Evolutionary conservation across 169 alveolate genomes (phyloP).

Genomic region (Cryptosporidium sp.): DNA sequence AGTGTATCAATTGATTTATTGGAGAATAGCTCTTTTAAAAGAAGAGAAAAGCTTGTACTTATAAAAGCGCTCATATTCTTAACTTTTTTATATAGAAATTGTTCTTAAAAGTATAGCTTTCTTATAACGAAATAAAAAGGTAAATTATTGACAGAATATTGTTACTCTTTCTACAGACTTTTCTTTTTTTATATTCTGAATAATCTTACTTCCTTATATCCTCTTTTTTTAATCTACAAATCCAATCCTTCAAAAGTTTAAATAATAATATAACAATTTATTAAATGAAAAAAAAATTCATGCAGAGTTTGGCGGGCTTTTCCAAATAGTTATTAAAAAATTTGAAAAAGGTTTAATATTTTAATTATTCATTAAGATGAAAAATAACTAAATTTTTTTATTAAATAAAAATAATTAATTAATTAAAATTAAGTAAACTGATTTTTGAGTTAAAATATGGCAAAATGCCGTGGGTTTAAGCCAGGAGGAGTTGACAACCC

Average conservation of each 20-base stretch:
- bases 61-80: slow-evolving; percentile 18
- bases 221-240: not conserved
- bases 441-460: slow-evolving; percentile 21
- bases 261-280: not conserved
- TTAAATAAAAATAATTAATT: not conserved
- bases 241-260: not conserved
- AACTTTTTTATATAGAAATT: not conserved
- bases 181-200: not conserved
- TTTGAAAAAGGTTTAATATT: not conserved
- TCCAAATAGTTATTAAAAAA: not conserved
- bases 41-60: slow-evolving; percentile 20
- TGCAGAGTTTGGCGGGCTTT: slow-evolving; percentile 19
- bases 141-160: no score
- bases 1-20: slow-evolving; percentile 1
- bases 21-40: slow-evolving; percentile 28
- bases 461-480: slow-evolving; percentile 67
- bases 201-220: no score
- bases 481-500: slow-evolving; percentile 76
- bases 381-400: not conserved
- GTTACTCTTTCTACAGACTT: not conserved
- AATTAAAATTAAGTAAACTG: not conserved
- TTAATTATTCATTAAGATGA: not conserved
- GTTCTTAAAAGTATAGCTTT: no score
- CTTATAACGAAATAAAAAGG: not conserved
- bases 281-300: not conserved